phyloP scores from a whole-genome alignment of 768 basidiomycete genomes.

The Amanita rubescens region DNA sequence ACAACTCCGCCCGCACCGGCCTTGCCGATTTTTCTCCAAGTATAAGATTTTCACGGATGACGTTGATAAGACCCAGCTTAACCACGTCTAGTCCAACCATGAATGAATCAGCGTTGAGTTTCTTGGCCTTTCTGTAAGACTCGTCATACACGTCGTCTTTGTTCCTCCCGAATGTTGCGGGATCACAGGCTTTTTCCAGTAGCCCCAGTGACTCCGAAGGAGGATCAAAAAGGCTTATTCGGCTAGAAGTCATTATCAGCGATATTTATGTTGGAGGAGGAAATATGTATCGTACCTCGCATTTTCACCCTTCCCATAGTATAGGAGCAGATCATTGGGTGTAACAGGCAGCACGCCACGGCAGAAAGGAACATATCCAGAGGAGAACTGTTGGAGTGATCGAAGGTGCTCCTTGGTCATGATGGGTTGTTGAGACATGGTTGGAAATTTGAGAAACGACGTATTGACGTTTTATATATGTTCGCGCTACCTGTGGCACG shows the following conservation, averaged over 20 bases:
- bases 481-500: too few relatives aligned
- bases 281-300: neutral
- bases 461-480: too few relatives aligned
- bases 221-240: neutral
- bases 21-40: slow-evolving; percentile 7
- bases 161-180: slow-evolving; percentile 18
- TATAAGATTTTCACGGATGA: slow-evolving; percentile 9
- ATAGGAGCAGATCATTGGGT: neutral
- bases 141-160: slow-evolving; percentile 21
- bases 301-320: neutral
- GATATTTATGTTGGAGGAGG: neutral
- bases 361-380: neutral
- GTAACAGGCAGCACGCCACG: neutral
- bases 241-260: neutral
- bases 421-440: neutral
- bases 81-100: slow-evolving; percentile 4
- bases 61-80: slow-evolving; percentile 6
- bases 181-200: slow-evolving; percentile 13
- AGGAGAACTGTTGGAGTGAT: neutral
- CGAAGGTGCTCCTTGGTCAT: neutral
- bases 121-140: slow-evolving; percentile 20
- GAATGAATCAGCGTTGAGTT: slow-evolving; percentile 16
- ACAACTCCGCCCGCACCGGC: slow-evolving; percentile 15
- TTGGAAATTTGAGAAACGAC: too few relatives aligned
- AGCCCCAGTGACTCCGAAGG: neutral